Evolutionary conservation across 2,329 filamentous ascomycete genomes (phyloP).

Genomic region (Apiospora koreana): DNA sequence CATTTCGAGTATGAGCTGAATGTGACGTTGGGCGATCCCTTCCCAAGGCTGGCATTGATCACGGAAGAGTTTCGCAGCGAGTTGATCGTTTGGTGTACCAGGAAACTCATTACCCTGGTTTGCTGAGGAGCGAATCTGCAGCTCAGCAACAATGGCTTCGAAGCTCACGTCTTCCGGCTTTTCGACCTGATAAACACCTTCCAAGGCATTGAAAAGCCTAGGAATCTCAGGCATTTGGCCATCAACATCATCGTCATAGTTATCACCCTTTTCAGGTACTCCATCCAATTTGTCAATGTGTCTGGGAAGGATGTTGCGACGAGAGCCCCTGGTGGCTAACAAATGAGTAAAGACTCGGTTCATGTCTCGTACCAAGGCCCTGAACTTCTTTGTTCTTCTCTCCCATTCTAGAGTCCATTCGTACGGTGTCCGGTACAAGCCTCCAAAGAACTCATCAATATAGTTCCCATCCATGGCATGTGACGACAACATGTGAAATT

Average conservation of each 20-base stretch:
- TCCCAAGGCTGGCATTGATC: no score
- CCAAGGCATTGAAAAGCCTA: not conserved
- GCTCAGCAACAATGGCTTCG: slow-evolving; percentile 19
- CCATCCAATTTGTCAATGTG: no score
- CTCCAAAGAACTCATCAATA: slow-evolving; percentile 40
- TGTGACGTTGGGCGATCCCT: no score
- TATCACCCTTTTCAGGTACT: no score
- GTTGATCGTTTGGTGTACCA: slow-evolving; percentile 36
- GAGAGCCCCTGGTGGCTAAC: not conserved
- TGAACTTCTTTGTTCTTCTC: no score
- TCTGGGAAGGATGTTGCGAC: not conserved
- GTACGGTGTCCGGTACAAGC: slow-evolving; percentile 13
- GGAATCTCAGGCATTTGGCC: no score
- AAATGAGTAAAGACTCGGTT: not conserved
- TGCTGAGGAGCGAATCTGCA: slow-evolving; percentile 33
- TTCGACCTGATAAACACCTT: slow-evolving; percentile 12
- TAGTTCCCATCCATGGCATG: slow-evolving; percentile 42
- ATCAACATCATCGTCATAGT: not conserved
- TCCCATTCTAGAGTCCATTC: no score
- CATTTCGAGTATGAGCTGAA: no score
- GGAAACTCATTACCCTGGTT: slow-evolving; percentile 45
- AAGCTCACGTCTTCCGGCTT: no score
- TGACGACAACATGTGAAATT: slow-evolving; percentile 20
- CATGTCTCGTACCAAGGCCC: no score
- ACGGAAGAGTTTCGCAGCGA: slow-evolving; percentile 30